These are phyloP conservation scores for Malus hybrid DNA, from an alignment of 331 rosid species.

Conservation along the genomic window DNA sequence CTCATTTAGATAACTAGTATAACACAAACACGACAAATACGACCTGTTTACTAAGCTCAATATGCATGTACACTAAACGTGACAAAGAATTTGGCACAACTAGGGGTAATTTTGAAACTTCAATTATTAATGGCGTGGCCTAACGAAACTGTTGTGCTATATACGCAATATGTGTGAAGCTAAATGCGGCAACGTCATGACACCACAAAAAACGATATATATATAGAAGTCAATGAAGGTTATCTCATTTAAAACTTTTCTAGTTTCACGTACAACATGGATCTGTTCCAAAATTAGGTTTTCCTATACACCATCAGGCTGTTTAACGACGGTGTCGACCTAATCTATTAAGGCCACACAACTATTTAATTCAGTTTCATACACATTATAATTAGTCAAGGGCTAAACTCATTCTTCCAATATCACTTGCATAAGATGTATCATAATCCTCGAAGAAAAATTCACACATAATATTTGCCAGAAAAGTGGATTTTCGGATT, in stretches of 20 bases:
- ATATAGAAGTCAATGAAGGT: neutral
- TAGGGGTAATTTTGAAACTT: too few relatives aligned
- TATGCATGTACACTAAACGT: too few relatives aligned
- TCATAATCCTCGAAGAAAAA: neutral
- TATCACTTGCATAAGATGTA: neutral
- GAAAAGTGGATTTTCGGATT: neutral
- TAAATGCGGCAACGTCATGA: neutral
- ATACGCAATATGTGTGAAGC: neutral
- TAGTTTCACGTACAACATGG: neutral
- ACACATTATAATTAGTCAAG: neutral
- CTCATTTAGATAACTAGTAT: too few relatives aligned
- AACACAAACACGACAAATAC: too few relatives aligned
- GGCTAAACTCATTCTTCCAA: neutral
- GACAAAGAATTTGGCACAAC: too few relatives aligned
- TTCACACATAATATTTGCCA: neutral
- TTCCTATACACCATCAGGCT: neutral
- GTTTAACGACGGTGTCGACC: neutral
- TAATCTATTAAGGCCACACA: neutral
- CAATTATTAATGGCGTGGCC: neutral
- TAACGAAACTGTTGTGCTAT: neutral
- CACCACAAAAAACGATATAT: neutral
- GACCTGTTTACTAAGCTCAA: too few relatives aligned
- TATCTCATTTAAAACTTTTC: neutral
- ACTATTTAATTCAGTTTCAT: neutral
- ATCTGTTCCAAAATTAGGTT: neutral